Evolutionary conservation across 2,329 filamentous ascomycete species (phyloP), one percentile per base, ranked within the genome.

Genomic region (Aspergillus fijiensis): DNA sequence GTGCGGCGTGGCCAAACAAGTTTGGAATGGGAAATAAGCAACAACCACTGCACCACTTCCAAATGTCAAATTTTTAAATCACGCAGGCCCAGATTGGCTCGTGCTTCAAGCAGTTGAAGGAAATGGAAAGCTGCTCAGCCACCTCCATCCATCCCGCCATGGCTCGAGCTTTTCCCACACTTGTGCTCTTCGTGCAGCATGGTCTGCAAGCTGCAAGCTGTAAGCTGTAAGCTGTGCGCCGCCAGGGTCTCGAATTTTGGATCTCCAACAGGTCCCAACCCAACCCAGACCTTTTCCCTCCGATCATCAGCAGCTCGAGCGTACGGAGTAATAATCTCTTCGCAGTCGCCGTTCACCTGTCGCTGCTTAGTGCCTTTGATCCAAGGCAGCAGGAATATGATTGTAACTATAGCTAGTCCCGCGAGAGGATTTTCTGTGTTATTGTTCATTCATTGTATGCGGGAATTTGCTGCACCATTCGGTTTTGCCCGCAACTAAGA

Each of bases 391-490:
- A 45, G n/a, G 16, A 45, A 45, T 19, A 16, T 42, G 14, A 42
- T 42, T 16, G 39, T 42, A 9, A 42, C 39, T 42, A 42, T 42
- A n/a, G 33, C 27, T 29, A 9, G 27, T 29, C 27, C 33, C 33
- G 33, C 33, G 33, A 35, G 33, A 35, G 33, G 33, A 35, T 27
- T 16, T 10, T n/a, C 14, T 21, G 21, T 21, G 21, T 21, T 21
- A 21, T 21, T 21, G 21, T 21, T 21, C 21, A 21, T 21, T 21
- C 21, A 21, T 21, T 21, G 63, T 67, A 67, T 67, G 65, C 65
- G 65, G 65, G 65, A 67, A 67, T 67, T 65, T 64, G 62, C 60
- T 63, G 49, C 42, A 48, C 63, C 57, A 62, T 57, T 35, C 27
- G 27, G 55, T 49, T 59, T 29, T 39, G 51, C 42, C 51, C 49